Conservation (phyloP, 768 basidiomycete genomes). For the Russula brevipes region DNA sequence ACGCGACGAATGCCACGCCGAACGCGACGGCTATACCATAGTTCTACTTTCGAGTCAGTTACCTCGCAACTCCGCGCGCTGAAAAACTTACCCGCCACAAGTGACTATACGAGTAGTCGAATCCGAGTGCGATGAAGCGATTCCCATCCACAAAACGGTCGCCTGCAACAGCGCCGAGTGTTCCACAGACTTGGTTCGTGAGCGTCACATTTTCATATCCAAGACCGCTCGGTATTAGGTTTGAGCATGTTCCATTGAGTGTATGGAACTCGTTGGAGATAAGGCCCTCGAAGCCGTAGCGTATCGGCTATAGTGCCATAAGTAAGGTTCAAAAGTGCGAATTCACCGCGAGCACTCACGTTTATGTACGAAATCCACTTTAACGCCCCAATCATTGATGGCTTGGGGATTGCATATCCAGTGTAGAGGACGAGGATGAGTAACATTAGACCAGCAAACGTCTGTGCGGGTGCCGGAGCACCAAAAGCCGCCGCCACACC, state of each 20-base stretch:
- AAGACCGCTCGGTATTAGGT: conserved; percentile 56
- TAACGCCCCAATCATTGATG: conserved; percentile 63
- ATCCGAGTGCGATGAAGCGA: conserved; percentile 45
- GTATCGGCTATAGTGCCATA: conserved; percentile 47
- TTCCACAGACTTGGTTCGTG: conserved; percentile 71
- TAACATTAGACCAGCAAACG: conserved; percentile 48
- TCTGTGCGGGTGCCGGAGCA: conserved; percentile 56
- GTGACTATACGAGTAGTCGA: conserved; percentile 41
- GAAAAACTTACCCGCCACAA: conserved; percentile 43
- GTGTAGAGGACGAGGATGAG: conserved; percentile 54
- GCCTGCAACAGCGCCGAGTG: conserved; percentile 60
- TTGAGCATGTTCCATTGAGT: conserved; percentile 54
- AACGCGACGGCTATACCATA: conserved; percentile 69
- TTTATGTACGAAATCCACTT: conserved; percentile 65
- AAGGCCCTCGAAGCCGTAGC: conserved; percentile 69
- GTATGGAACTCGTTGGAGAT: conserved; percentile 80
- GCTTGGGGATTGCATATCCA: conserved; percentile 56
- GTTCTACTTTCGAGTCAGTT: conserved; percentile 38
- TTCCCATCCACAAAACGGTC: conserved; percentile 57
- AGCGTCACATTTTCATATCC: conserved; percentile 53
- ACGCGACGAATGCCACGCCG: conserved; percentile 48
- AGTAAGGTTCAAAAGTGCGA: conserved; percentile 17
- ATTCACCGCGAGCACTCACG: conserved; percentile 33
- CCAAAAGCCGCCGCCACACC: conserved; percentile 55
- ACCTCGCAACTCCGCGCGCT: neutral